Base-by-base conservation (phyloP, 768 basidiomycete genomes). In the Agaricus sinodeliciosus region DNA sequence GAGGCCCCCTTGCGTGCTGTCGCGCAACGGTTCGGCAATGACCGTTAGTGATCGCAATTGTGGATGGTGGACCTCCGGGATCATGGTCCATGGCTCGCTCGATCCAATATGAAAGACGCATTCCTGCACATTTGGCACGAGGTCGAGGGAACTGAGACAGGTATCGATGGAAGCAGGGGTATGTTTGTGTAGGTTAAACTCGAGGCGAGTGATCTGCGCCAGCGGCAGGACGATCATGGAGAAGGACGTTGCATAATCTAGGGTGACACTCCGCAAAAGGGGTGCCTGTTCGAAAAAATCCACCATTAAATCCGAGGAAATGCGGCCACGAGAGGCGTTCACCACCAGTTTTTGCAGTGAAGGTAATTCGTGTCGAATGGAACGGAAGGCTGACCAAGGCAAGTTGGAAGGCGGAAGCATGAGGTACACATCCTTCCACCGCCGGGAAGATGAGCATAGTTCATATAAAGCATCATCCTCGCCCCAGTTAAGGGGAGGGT, bases 281-380 rank as follows among this genome's bases (percentile, higher is more conserved):
- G 57, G 57, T n/a, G 55, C 50, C 15, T 48, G 36, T 26, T 51
- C 54, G 25, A 58, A 58, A n/a, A 51, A 13, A 40, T 51, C 42
- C 13, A 56, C 41, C 13, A 44, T 42, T n/a, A 52, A 6, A 18
- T 49, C 51, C 19, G 35, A 34, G 11, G 55, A 18, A 36, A 35
- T 11, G 6, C 16, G 25, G 3, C 49, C 57, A 37, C 51, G 51
- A 25, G 57, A 58, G 2, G 51, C 43, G 41, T 49, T 52, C n/a
- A 58, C 50, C 9, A 28, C 34, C 26, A 58, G 28, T 8, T n/a
- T 19, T 47, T 44, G 45, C 8, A 58, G 55, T n/a, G 51, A 48
- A 18, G 49, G 54, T 11, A 58, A 34, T 35, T 55, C 51, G 18
- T 56, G 40, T 9, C 44, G 43, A n/a, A 55, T 28, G 6, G 36